phyloP scores from a whole-genome alignment of 495 filamentous ascomycete genomes.

The Aspergillus hancockii region DNA sequence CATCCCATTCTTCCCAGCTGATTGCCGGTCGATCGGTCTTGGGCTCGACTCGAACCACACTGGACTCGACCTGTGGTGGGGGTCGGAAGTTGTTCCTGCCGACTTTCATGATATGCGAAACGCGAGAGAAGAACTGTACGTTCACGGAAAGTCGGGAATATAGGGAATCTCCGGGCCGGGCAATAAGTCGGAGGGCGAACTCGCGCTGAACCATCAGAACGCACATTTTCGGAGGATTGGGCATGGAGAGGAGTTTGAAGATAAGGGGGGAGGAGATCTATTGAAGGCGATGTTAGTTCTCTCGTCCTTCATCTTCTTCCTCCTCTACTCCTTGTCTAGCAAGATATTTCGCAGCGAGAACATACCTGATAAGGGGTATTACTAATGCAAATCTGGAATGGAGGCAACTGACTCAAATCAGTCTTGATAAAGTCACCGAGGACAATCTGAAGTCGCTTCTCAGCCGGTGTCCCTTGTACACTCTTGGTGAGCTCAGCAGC shows the following conservation, averaged over 20 bases:
- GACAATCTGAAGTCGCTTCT: slow-evolving; percentile 2
- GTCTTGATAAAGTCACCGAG: slow-evolving; percentile 2
- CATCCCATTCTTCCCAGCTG: slow-evolving; percentile 2
- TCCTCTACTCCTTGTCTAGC: neutral
- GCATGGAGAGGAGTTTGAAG: slow-evolving; percentile 2
- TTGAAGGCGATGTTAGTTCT: neutral
- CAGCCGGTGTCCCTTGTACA: slow-evolving; percentile 1
- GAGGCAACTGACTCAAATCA: slow-evolving; percentile 3
- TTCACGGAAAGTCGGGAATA: neutral
- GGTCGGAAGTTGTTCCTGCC: slow-evolving; percentile 1
- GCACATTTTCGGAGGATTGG: neutral
- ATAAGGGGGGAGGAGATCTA: neutral
- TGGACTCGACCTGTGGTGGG: slow-evolving; percentile 2
- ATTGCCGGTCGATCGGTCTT: neutral
- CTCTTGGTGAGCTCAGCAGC: neutral
- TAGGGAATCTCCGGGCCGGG: neutral
- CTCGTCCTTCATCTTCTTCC: neutral
- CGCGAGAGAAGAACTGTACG: slow-evolving; percentile 1
- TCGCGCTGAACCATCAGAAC: slow-evolving; percentile 4
- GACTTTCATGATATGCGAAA: slow-evolving; percentile 1
- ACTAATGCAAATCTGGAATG: slow-evolving; percentile 1
- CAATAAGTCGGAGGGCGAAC: neutral
- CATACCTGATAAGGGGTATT: slow-evolving; percentile 6
- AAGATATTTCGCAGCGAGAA: neutral
- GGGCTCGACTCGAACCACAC: slow-evolving; percentile 1